Evolutionary conservation across 441 rosid species (phyloP), one percentile per base, ranked within the genome.

Genomic region (Kokia cookei): DNA sequence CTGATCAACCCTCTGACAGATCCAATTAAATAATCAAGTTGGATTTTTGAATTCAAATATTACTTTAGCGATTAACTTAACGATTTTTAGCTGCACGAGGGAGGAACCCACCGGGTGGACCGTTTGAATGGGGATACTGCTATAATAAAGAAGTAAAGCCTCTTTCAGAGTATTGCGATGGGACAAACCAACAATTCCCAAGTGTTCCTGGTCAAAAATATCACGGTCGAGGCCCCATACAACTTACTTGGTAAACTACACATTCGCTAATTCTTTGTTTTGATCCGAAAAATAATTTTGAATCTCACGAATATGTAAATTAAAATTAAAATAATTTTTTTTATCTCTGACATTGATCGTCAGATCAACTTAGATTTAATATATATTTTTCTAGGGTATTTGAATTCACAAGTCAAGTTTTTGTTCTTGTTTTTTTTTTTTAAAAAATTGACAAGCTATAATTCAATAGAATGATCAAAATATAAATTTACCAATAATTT

Each of bases 51-150:
- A 50, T 14, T 50, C 2, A 50, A 14, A 15, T 19, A 17, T 54
- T 12, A 19, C 1, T 10, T 10, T 54, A 55, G 3, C 61, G 24
- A 55, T 9, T 55, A 22, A 55, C 26, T 57, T 57, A 32, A 57
- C 11, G 62, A 57, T 11, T 24, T 32, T 24, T 57, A 57, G 62
- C 32, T 24, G 62, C n/a, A 3, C 35, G 7, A 57, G 62, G 62
- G 35, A 24, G 62, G 62, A 24, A 57, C 26, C 27, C 62, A 57
- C 62, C 62, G 2, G 62, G 62, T 0, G 62, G 62, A 1, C 15
- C 62, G 24, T 12, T 24, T 57, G 35, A 7, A 57, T 24, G 62
- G 90, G 94, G 89, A 61, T 90, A 85, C 40, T 90, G 92, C 74
- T 81, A 37, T 65, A 62, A 76, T 7, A 80, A 51, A 58, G 88